These are phyloP conservation scores for Scheffersomyces lignosus DNA, from an alignment of 805 yeast species.

Conservation along the genomic window DNA sequence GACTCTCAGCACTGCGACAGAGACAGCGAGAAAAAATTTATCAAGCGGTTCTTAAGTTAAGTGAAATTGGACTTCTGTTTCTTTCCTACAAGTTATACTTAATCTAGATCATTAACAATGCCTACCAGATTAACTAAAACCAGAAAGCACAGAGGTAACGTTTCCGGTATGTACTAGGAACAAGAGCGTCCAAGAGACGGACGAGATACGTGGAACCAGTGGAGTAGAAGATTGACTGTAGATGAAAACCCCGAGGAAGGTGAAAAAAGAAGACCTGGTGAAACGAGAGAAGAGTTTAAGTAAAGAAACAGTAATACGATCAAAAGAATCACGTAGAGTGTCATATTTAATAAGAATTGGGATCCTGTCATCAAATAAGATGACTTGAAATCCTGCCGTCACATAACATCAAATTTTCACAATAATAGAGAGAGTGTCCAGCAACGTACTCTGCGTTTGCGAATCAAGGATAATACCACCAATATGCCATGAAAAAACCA, in stretches of 20 bases:
- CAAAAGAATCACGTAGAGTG: too few relatives aligned
- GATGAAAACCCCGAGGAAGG: neutral
- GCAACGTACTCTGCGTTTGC: too few relatives aligned
- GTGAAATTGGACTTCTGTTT: neutral
- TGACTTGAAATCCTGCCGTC: too few relatives aligned
- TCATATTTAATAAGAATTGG: too few relatives aligned
- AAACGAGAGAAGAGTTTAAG: neutral
- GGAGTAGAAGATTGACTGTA: constrained; percentile 1
- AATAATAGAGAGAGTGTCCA: too few relatives aligned
- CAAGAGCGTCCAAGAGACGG: neutral
- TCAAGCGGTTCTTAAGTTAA: neutral
- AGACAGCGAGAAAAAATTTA: neutral
- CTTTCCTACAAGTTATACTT: neutral
- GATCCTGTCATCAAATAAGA: too few relatives aligned
- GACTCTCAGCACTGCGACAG: too few relatives aligned
- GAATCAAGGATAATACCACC: too few relatives aligned
- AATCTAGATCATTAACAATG: constrained; percentile 51
- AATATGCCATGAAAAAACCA: too few relatives aligned
- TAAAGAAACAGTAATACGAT: neutral
- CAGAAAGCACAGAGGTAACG: constrained; percentile 99
- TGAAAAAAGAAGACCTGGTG: neutral
- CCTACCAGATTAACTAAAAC: constrained; percentile 99
- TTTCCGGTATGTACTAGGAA: constrained; percentile 77
- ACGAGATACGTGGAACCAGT: neutral
- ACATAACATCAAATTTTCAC: too few relatives aligned